Conservation (phyloP, 176 grass and related monocot species). For the Poa annua region DNA sequence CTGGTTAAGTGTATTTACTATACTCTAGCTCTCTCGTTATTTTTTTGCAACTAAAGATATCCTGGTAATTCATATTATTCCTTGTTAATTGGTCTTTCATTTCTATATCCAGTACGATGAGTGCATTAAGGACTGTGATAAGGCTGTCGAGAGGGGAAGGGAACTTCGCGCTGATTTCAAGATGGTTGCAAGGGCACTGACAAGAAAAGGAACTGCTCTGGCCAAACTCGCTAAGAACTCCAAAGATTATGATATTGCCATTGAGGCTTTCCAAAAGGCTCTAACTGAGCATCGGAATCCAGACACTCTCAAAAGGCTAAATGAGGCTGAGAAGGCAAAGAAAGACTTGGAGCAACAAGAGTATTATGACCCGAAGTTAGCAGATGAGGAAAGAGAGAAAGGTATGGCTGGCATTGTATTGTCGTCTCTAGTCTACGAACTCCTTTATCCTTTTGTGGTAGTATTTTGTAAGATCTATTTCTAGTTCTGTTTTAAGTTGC, state of each 20-base stretch:
- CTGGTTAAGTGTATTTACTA: background rate
- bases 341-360: slow-evolving; percentile 98
- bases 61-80: background rate
- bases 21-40: background rate
- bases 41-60: background rate
- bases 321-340: slow-evolving; percentile 93
- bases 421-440: background rate
- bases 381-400: slow-evolving; percentile 97
- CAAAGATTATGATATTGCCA: slow-evolving; percentile 80
- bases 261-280: slow-evolving; percentile 94
- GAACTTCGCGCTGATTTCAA: slow-evolving; percentile 96
- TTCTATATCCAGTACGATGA: slow-evolving; percentile 71
- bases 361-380: slow-evolving; percentile 87
- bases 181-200: slow-evolving; percentile 92
- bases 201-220: slow-evolving; percentile 97
- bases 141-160: slow-evolving; percentile 95
- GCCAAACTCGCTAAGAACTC: slow-evolving; percentile 83
- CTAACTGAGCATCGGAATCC: slow-evolving; percentile 97
- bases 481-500: background rate
- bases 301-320: slow-evolving; percentile 84
- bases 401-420: slow-evolving; percentile 46
- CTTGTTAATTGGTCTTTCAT: slow-evolving; percentile 22
- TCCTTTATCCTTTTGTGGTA: background rate
- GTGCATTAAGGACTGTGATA: slow-evolving; percentile 95
- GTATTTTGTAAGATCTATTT: slow-evolving; percentile 2